These are phyloP conservation scores for Iris pallida DNA, from an alignment of 116 monocot genomes.

Conservation along the genomic window DNA sequence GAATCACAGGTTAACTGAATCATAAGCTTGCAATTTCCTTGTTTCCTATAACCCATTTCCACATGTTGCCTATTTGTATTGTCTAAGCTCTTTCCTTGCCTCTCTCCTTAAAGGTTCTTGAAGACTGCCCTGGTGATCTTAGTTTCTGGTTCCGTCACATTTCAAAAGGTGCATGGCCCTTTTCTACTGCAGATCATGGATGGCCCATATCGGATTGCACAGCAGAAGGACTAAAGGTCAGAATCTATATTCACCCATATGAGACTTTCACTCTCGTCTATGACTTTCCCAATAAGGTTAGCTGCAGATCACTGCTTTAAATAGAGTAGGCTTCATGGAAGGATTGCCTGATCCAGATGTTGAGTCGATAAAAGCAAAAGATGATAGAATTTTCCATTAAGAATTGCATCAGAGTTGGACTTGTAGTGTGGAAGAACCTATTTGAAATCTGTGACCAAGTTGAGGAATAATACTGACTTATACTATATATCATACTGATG, in stretches of 20 bases:
- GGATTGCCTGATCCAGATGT: background rate
- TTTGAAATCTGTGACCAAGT: background rate
- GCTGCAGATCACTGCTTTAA: no score
- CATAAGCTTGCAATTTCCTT: background rate
- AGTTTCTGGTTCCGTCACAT: constrained; percentile 34
- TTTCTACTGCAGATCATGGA: constrained; percentile 45
- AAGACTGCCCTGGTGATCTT: constrained; percentile 29
- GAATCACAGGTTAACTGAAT: constrained; percentile 22
- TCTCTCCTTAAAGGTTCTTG: constrained; percentile 24
- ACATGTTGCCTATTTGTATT: background rate
- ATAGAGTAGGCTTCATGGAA: background rate
- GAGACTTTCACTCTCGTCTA: background rate
- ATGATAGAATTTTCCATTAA: background rate
- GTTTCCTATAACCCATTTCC: background rate
- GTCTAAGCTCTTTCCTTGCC: background rate
- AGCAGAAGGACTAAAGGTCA: constrained; percentile 45
- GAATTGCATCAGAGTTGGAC: background rate
- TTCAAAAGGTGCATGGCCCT: constrained; percentile 55
- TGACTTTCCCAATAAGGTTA: no score
- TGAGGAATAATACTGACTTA: background rate
- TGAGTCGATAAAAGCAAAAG: background rate
- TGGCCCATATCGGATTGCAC: constrained; percentile 51
- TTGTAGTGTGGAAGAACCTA: background rate
- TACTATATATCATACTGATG: background rate
- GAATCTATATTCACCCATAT: background rate